Evolutionary conservation across 441 rosid species (phyloP).

Genomic region (Jatropha podagrica): DNA sequence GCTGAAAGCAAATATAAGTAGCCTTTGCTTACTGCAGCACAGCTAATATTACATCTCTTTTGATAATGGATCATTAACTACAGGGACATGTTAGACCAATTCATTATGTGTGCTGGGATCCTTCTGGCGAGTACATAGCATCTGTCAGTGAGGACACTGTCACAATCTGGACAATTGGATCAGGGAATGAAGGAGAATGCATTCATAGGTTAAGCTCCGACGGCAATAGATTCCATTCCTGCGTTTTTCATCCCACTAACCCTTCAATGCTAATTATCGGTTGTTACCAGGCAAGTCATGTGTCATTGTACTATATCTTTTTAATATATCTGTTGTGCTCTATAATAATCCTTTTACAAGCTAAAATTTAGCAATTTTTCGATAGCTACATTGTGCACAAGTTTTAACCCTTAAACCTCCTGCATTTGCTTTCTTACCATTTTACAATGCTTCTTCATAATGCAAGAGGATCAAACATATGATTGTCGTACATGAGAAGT

Average conservation of each 20-base stretch:
- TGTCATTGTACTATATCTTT: neutral
- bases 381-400: neutral
- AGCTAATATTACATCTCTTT: neutral
- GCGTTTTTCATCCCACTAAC: conserved; percentile 77
- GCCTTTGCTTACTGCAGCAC: neutral
- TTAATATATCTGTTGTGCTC: neutral
- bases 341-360: neutral
- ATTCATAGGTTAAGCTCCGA: conserved; percentile 73
- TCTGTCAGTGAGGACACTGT: conserved; percentile 89
- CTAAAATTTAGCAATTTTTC: neutral
- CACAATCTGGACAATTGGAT: conserved; percentile 76
- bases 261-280: conserved; percentile 78
- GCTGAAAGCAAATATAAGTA: neutral
- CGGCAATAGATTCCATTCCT: conserved; percentile 75
- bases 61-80: conserved; percentile 1
- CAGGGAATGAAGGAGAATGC: conserved; percentile 72
- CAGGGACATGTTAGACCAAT: conserved; percentile 80
- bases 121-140: conserved; percentile 75
- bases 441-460: neutral
- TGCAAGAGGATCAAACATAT: neutral
- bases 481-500: neutral
- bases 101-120: conserved; percentile 86
- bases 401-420: neutral
- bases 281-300: conserved; percentile 72
- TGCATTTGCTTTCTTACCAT: neutral